phyloP scores from a whole-genome alignment of 768 basidiomycete species.

The Goffeauzyma gilvescens region DNA sequence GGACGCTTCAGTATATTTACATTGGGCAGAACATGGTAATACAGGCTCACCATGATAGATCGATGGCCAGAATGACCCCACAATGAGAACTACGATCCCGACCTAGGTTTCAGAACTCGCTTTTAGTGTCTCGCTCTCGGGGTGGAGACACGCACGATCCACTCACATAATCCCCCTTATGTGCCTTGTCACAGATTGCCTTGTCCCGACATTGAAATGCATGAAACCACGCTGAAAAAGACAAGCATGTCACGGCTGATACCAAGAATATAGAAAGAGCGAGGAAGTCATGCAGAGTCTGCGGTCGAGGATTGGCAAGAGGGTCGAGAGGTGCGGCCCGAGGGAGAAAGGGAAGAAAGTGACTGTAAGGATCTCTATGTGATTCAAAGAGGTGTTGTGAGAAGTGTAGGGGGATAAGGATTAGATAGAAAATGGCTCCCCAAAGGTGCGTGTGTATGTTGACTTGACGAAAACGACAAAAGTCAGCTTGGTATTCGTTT shows the following conservation, averaged over 20 bases:
- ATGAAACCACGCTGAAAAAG: conserved; percentile 55
- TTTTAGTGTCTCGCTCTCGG: conserved; percentile 22
- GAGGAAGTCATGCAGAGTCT: conserved; percentile 45
- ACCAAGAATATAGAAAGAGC: conserved; percentile 48
- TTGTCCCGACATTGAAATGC: conserved; percentile 53
- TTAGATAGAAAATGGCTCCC: conserved; percentile 43
- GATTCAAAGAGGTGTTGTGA: conserved; percentile 25
- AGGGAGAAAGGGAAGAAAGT: no score
- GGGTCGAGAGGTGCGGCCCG: conserved; percentile 6
- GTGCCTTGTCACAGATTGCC: conserved; percentile 34
- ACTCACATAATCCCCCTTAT: conserved; percentile 36
- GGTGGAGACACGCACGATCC: not conserved
- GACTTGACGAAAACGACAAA: conserved; percentile 35
- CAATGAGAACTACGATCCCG: conserved; percentile 57
- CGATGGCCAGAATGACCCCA: conserved; percentile 60
- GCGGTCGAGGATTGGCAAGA: conserved; percentile 9
- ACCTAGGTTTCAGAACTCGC: conserved; percentile 38
- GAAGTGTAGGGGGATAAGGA: conserved; percentile 40
- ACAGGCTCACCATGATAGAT: conserved; percentile 43
- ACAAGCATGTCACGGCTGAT: conserved; percentile 55
- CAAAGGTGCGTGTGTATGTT: conserved; percentile 71
- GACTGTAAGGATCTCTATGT: not conserved
- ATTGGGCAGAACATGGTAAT: conserved; percentile 39
- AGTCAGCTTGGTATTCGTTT: not conserved
- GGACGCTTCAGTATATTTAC: no score